Evolutionary conservation across 768 basidiomycete genomes (phyloP).

Genomic region (Collybia mongolica): DNA sequence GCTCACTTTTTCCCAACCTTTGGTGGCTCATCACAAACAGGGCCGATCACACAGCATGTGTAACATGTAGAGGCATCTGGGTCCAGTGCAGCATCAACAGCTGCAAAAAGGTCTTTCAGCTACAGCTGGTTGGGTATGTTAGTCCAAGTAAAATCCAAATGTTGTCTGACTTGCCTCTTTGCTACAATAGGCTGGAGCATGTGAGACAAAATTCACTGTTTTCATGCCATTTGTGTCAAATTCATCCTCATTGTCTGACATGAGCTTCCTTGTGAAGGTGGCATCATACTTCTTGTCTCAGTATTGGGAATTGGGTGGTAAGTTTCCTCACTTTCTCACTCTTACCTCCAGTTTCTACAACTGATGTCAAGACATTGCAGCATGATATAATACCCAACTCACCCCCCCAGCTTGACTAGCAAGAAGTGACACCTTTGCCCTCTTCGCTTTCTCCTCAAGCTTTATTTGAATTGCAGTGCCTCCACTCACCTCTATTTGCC

Average conservation of each 20-base stretch:
- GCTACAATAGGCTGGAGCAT: background rate
- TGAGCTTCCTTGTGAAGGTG: constrained; percentile 8
- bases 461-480: background rate
- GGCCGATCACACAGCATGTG: background rate
- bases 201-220: background rate
- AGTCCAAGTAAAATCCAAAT: background rate
- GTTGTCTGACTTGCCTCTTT: background rate
- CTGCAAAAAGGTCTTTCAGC: constrained; percentile 8
- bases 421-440: background rate
- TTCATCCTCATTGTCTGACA: constrained; percentile 19
- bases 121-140: background rate
- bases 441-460: constrained; percentile 2
- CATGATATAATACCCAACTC: background rate
- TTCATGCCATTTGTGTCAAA: constrained; percentile 2
- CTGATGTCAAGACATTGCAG: background rate
- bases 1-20: background rate
- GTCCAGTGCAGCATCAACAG: constrained; percentile 8
- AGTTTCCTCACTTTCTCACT: background rate
- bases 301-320: constrained; percentile 4
- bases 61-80: constrained; percentile 1
- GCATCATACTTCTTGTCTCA: constrained; percentile 8
- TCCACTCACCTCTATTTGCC: background rate
- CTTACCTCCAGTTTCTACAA: constrained; percentile 15
- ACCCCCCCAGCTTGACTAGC: background rate
- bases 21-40: constrained; percentile 6